Percentiles rank a stretch among this genome's conserved stretches.
Evolutionary conservation across 202 grass and related monocot genomes (phyloP).

Genomic region (Setaria viridis): DNA sequence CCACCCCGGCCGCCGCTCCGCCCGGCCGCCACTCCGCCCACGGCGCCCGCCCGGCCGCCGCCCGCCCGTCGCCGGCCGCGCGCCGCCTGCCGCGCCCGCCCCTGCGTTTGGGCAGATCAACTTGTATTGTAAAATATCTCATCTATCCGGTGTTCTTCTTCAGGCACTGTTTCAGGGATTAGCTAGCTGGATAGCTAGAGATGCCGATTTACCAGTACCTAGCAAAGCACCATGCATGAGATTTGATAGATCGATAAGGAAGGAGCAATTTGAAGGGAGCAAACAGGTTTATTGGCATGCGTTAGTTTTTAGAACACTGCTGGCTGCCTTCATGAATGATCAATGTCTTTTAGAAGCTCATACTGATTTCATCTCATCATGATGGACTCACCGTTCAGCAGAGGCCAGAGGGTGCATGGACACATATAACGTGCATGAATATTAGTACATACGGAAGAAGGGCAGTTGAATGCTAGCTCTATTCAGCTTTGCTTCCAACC

Average conservation of each 20-base stretch:
- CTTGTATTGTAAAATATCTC: background rate
- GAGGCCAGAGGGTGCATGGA: background rate
- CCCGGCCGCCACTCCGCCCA: too few relatives aligned
- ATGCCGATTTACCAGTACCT: background rate
- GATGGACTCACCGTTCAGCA: background rate
- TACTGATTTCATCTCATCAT: background rate
- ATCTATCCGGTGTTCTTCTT: background rate
- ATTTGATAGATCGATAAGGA: too few relatives aligned
- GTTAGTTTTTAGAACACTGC: background rate
- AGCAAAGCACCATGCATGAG: background rate
- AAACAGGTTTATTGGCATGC: background rate
- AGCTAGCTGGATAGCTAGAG: background rate
- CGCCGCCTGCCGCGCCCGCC: too few relatives aligned
- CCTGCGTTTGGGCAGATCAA: background rate
- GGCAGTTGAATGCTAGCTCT: slow-evolving; percentile 5
- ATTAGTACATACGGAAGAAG: background rate
- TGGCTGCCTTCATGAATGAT: background rate
- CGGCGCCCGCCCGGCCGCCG: too few relatives aligned
- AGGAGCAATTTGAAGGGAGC: background rate
- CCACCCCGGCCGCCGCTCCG: too few relatives aligned
- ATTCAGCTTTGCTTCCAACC: slow-evolving; percentile 34
- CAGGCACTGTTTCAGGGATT: background rate
- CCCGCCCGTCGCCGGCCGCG: too few relatives aligned
- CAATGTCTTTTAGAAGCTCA: background rate
- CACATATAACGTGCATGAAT: slow-evolving; percentile 8